phyloP scores from a whole-genome alignment of 140 eudicot genomes.

The Bidens hawaiensis region DNA sequence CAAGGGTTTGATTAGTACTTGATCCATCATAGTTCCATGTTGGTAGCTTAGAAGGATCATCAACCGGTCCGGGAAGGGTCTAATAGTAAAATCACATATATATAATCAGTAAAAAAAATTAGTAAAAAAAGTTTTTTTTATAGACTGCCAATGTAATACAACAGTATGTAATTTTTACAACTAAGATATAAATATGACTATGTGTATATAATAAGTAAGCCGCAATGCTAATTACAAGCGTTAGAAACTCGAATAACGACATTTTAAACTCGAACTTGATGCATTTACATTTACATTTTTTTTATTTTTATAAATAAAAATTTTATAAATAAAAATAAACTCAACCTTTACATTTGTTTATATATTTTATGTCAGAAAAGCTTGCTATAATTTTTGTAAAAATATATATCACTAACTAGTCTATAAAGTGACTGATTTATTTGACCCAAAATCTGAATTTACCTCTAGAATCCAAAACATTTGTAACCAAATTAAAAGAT shows the following conservation, averaged over 20 bases:
- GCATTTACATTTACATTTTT: too few species aligned
- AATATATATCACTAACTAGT: too few species aligned
- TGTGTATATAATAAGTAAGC: not conserved
- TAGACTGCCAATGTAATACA: not conserved
- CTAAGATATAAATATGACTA: too few species aligned
- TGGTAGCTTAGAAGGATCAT: slow-evolving; percentile 42
- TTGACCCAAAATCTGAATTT: not conserved
- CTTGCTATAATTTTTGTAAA: too few species aligned
- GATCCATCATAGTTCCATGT: slow-evolving; percentile 49
- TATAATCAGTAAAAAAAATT: slow-evolving; percentile 2
- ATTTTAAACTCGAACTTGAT: too few species aligned
- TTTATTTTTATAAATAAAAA: too few species aligned
- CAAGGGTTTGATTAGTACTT: slow-evolving; percentile 45
- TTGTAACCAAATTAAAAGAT: not conserved
- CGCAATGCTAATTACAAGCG: not conserved
- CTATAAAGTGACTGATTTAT: too few species aligned
- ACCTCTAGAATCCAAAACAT: not conserved
- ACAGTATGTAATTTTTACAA: too few species aligned
- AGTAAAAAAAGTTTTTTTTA: not conserved
- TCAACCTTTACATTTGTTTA: too few species aligned
- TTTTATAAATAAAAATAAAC: too few species aligned
- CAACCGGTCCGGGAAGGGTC: slow-evolving; percentile 32
- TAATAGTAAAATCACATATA: slow-evolving; percentile 4
- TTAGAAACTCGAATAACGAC: too few species aligned
- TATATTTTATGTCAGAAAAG: too few species aligned